These are phyloP conservation scores for Beauveria sp. DNA, from an alignment of 2,329 filamentous ascomycete genomes.

Conservation along the genomic window DNA sequence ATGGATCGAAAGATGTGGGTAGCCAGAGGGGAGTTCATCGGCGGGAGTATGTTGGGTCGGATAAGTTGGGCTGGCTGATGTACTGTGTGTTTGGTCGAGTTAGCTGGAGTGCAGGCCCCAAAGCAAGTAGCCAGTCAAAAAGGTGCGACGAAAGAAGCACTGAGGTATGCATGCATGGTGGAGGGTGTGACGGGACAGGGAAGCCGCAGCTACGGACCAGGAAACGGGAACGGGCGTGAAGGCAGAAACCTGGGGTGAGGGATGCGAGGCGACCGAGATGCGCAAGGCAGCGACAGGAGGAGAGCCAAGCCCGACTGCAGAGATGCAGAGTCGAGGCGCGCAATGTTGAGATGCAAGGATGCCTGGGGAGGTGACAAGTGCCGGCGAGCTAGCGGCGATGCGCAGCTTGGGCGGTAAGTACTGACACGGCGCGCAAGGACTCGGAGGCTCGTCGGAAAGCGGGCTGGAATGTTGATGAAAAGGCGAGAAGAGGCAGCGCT, in stretches of 20 bases:
- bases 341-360: conserved; percentile 5
- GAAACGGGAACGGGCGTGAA: not conserved
- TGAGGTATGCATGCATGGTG: conserved; percentile 6
- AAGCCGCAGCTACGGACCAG: conserved; percentile 4
- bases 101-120: conserved; percentile 5
- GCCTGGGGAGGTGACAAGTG: not conserved
- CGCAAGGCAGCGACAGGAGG: not conserved
- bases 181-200: conserved; percentile 7
- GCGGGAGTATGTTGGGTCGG: not conserved
- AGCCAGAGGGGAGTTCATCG: not conserved
- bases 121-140: conserved; percentile 2
- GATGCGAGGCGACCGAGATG: not conserved
- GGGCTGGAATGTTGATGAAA: not conserved
- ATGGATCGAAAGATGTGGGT: conserved; percentile 8
- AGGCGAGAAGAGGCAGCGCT: not conserved
- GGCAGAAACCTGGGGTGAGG: not conserved
- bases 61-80: not conserved
- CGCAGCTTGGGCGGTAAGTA: not conserved
- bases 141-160: not conserved
- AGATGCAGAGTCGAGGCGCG: not conserved
- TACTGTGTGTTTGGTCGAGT: not conserved
- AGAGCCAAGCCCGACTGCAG: not conserved
- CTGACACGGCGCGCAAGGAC: not conserved
- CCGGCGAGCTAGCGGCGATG: not conserved
- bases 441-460: not conserved